Base-by-base conservation (phyloP, 805 yeast genomes). In the Saccharomycopsis fibuligera region DNA sequence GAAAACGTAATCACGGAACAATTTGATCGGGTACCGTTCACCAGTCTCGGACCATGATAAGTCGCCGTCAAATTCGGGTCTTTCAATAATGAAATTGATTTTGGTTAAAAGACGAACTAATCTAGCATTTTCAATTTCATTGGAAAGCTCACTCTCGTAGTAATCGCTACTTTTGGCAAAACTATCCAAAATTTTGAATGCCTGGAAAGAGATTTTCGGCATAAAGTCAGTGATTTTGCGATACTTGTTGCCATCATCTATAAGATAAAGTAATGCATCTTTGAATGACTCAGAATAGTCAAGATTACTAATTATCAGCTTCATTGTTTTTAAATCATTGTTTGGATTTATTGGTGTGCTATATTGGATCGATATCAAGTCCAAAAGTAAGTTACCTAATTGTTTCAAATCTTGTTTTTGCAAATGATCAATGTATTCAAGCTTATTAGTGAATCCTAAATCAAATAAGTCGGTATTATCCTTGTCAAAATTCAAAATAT, bases 51-150 rank as follows among this genome's bases (percentile, higher is more conserved):
- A 74, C 89, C 90, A 83, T 17, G 73, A 66, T 14, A 69, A 64
- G 56, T 76, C 80, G 45, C 74, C 69, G 23, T 72, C 72, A 36
- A 68, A 70, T 56, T 83, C 91, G 9, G 91, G 86, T 53, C 91
- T 72, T 54, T 85, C 90, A 50, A 82, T 70, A 24, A 88, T 78
- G 56, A 83, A 83, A 60, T 86, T 87, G 37, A 93, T 68, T 68
- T 93, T 93, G 50, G 89, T 71, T 60, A 91, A 68, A 37, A 93
- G 70, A 51, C 98, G 73, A 57, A 91, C 88, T 27, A 93, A 67
- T 51, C 98, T 72, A 3, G 86, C 93, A 63, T 93, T 93, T 62
- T 93, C 98, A 23, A 90, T 67, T 63, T 91, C 98, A 47, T 75
- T 73, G 14, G 78, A 63, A 35, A 93, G 66, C 52, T 75, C 77